These are phyloP conservation scores for Vaccinium macrocarpon DNA, from an alignment of 148 eudicot species.

Conservation along the genomic window DNA sequence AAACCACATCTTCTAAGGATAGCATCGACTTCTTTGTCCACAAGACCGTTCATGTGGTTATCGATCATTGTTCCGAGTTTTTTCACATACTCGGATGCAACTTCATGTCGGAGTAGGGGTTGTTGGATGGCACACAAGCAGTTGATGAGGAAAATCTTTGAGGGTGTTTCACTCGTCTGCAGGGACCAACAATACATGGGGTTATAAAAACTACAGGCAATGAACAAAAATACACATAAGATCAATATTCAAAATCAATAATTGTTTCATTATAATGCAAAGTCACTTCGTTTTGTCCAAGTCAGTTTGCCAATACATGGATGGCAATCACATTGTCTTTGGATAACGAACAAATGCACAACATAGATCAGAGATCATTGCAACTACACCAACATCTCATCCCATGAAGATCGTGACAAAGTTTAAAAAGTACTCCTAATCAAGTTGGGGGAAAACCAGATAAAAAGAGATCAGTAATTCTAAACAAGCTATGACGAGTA, in stretches of 20 bases:
- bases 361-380: neutral
- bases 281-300: neutral
- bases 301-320: neutral
- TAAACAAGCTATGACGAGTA: neutral
- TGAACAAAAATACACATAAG: neutral
- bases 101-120: conserved; percentile 71
- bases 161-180: conserved; percentile 82
- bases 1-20: conserved; percentile 70
- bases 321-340: conserved; percentile 4
- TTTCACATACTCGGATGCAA: conserved; percentile 75
- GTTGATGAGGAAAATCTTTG: conserved; percentile 92
- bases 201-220: conserved; percentile 10
- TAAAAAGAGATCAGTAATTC: neutral
- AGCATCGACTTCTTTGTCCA: conserved; percentile 77
- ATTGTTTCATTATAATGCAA: conserved; percentile 2
- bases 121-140: conserved; percentile 89
- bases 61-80: conserved; percentile 67
- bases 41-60: conserved; percentile 57
- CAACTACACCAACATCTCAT: conserved; percentile 1
- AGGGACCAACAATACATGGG: conserved; percentile 2
- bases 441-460: neutral
- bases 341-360: neutral
- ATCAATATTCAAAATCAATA: neutral
- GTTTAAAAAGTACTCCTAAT: neutral
- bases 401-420: neutral